Percentiles rank a stretch among this genome's conserved stretches.
These are phyloP conservation scores for Boletus calvinii DNA, from an alignment of 1,284 basidiomycete genomes.

Conservation along the genomic window DNA sequence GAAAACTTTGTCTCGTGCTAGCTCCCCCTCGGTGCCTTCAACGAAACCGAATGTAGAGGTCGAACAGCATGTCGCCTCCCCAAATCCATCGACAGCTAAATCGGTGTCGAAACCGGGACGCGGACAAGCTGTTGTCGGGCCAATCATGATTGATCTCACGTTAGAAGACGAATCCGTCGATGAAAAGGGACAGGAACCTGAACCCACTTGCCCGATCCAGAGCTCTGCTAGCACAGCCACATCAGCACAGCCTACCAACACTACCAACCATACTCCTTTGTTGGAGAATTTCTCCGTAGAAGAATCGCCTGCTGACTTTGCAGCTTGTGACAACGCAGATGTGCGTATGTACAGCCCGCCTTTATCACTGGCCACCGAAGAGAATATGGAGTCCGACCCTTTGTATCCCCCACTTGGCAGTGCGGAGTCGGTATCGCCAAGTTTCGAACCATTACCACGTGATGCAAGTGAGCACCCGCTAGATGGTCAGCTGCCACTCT, in stretches of 20 bases:
- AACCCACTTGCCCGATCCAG: conserved; percentile 12
- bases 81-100: not conserved
- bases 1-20: not conserved
- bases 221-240: conserved; percentile 1
- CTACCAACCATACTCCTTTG: conserved; percentile 20
- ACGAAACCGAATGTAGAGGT: not conserved
- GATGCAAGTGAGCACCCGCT: conserved; percentile 15
- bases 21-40: not conserved
- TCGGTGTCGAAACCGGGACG: conserved; percentile 1
- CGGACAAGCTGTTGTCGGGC: conserved; percentile 4
- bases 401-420: conserved; percentile 5
- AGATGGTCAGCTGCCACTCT: conserved; percentile 28
- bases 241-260: conserved; percentile 8
- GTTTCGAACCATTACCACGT: conserved; percentile 9
- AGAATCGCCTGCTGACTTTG: conserved; percentile 13
- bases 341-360: conserved; percentile 24
- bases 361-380: conserved; percentile 9
- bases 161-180: conserved; percentile 22
- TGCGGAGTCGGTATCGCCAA: conserved; percentile 4
- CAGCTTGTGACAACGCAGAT: conserved; percentile 14
- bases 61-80: not conserved
- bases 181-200: conserved; percentile 11
- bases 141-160: conserved; percentile 33
- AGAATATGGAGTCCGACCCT: conserved; percentile 11
- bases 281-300: conserved; percentile 25